Conservation (phyloP, 2,329 filamentous ascomycete species). For the Cercospora zeae-maydis region DNA sequence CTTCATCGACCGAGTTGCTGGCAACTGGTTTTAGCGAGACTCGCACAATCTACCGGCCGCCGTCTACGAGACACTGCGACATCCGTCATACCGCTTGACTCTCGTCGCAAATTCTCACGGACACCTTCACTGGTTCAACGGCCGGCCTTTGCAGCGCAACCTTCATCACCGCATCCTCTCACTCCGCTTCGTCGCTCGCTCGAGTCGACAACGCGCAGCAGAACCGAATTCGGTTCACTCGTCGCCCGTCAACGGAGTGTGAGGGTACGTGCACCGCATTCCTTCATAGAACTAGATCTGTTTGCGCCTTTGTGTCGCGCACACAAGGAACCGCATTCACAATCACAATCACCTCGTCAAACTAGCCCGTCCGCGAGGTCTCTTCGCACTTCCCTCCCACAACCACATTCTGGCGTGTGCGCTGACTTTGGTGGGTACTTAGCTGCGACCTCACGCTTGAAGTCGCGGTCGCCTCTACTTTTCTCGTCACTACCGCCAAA, state of each 20-base stretch:
- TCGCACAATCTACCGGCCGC: conserved; percentile 32
- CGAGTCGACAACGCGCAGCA: conserved; percentile 6
- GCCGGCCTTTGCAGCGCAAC: conserved; percentile 28
- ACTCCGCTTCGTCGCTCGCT: conserved; percentile 9
- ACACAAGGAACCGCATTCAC: conserved; percentile 11
- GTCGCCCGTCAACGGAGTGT: conserved; percentile 22
- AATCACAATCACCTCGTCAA: conserved; percentile 1
- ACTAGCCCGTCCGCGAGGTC: neutral
- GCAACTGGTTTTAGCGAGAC: conserved; percentile 27
- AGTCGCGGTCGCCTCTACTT: neutral
- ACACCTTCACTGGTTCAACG: conserved; percentile 61
- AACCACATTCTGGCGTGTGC: neutral
- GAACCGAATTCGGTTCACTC: conserved; percentile 7
- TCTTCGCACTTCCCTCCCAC: neutral
- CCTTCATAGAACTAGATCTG: conserved; percentile 17
- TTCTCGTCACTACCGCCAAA: conserved; percentile 30
- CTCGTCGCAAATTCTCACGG: conserved; percentile 40
- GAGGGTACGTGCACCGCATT: conserved; percentile 28
- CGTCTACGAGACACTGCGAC: conserved; percentile 31
- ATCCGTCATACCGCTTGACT: conserved; percentile 16
- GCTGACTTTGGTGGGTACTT: conserved; percentile 22
- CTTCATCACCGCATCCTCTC: conserved; percentile 16
- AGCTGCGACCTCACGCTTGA: conserved; percentile 22
- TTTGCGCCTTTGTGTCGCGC: conserved; percentile 23
- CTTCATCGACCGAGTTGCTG: conserved; percentile 20